These are phyloP conservation scores for Platanthera zijinensis DNA, from an alignment of 106 monocot genomes.

Conservation along the genomic window DNA sequence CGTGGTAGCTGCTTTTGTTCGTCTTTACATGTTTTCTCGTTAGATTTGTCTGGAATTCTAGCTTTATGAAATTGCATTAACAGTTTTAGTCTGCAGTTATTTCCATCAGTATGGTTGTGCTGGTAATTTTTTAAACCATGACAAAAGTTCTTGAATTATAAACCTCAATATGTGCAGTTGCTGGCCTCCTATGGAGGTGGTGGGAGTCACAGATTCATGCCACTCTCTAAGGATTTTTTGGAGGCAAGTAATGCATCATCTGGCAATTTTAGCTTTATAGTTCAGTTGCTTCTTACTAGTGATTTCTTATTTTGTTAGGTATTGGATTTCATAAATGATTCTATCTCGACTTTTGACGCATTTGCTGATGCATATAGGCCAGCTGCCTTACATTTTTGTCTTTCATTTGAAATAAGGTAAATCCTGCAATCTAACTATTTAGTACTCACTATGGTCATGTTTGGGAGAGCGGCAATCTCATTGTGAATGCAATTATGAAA, in stretches of 20 bases:
- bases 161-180: constrained; percentile 24
- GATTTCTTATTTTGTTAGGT: constrained; percentile 34
- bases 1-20: too few species aligned
- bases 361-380: constrained; percentile 71
- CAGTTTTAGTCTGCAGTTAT: background rate
- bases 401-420: constrained; percentile 70
- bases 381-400: constrained; percentile 49
- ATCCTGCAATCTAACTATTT: background rate
- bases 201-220: constrained; percentile 22
- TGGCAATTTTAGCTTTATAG: background rate
- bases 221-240: constrained; percentile 60
- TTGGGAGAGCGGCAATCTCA: too few species aligned
- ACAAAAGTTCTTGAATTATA: background rate
- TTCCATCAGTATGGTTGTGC: background rate
- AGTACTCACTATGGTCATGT: too few species aligned
- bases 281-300: background rate
- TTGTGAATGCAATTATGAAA: too few species aligned
- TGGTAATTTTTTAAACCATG: background rate
- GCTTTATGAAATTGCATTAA: background rate
- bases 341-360: constrained; percentile 70
- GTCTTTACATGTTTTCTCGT: background rate
- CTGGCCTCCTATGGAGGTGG: constrained; percentile 27
- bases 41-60: background rate
- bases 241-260: constrained; percentile 43
- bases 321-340: constrained; percentile 96